These are phyloP conservation scores for Pichia deserticola DNA, from an alignment of 805 yeast genomes.

Conservation along the genomic window DNA sequence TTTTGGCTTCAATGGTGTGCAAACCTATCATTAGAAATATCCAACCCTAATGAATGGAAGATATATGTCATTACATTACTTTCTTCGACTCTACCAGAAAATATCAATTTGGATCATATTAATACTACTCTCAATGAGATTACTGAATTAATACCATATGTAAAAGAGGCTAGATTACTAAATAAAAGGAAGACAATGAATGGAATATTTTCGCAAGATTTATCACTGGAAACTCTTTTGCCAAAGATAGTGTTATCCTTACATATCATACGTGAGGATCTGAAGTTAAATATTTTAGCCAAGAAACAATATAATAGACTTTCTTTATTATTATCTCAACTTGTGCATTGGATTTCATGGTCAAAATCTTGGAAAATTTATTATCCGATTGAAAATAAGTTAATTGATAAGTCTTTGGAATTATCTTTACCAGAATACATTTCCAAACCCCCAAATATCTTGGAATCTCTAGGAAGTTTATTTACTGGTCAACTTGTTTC, in stretches of 20 bases:
- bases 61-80: constrained; percentile 47
- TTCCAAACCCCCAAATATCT: constrained; percentile 52
- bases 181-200: not conserved
- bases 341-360: constrained; percentile 71
- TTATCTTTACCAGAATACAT: constrained; percentile 40
- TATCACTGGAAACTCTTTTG: constrained; percentile 35
- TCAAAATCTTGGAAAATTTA: constrained; percentile 53
- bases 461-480: constrained; percentile 48
- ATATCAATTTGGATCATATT: constrained; percentile 18
- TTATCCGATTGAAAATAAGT: constrained; percentile 34
- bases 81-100: constrained; percentile 42
- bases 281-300: constrained; percentile 46
- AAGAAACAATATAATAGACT: constrained; percentile 32
- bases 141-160: constrained; percentile 21
- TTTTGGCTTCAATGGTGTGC: constrained; percentile 61
- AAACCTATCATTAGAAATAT: constrained; percentile 35
- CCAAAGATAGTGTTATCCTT: constrained; percentile 61
- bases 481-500: constrained; percentile 40
- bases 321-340: constrained; percentile 50
- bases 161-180: constrained; percentile 14
- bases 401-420: constrained; percentile 33
- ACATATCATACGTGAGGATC: constrained; percentile 75
- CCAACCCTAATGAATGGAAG: constrained; percentile 48
- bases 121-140: constrained; percentile 16
- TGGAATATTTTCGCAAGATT: not conserved